Evolutionary conservation across 805 yeast species (phyloP), one percentile per base, ranked within the genome.

Genomic region (Martiniozyma abietophila): DNA sequence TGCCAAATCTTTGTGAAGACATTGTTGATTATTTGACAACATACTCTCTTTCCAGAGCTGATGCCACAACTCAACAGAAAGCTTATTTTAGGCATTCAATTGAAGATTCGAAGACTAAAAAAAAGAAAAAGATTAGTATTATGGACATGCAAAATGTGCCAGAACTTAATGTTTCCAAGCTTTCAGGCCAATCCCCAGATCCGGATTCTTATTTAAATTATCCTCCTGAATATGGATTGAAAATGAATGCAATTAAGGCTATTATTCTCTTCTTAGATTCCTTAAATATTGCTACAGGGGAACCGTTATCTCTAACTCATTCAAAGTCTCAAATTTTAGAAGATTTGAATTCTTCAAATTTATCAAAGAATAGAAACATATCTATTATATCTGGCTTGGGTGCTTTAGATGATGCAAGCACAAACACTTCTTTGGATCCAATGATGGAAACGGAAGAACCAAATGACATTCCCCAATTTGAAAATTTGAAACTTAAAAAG

Each of bases 391-490:
- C 35, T 11, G 18, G 28, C 10, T 34, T 35, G 28, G 35, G 29
- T 7, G 22, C n/a, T 5, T 59, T 65, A 1, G 51, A 53, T 34
- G 38, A 43, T 15, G 41, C 56, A 4, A 46, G 49, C 11, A 45
- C 48, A 11, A 45, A 57, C 17, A 21, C 38, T 15, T 49, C 57
- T 2, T 39, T 43, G 2, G 40, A 38, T 8, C 29, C 41, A 5
- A 31, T 44, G 4, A 34, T 34, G 11, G 46, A 42, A 18, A 47
- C 39, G 5, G 43, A 48, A 24, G 79, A 69, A 8, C 45, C 62
- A 11, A 94, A 81, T 50, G 84, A 79, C 46, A 88, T 94, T 1
- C 69, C 71, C 15, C 94, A 85, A 54, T 89, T 92, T 56, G 96
- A 88, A 47, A 74, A 69, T 32, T 69, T 78, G 45, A 94, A 92